Percentiles rank a stretch among this genome's conserved stretches.
Evolutionary conservation across 306 rosid genomes (phyloP).

Genomic region (Chamaecrista fasciculata): DNA sequence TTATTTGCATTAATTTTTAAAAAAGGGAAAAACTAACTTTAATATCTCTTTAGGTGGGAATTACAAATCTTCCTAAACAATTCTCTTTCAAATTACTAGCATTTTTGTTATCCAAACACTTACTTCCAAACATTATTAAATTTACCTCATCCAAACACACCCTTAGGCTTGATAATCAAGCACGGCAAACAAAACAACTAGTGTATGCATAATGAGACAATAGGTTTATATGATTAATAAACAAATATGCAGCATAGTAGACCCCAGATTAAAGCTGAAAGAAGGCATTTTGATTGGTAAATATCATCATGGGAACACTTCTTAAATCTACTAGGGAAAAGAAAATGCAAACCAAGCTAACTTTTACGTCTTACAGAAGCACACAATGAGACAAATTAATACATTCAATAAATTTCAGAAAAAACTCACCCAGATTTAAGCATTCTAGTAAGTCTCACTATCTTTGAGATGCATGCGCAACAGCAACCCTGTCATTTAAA

Average conservation of each 20-base stretch:
- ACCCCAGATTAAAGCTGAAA: neutral
- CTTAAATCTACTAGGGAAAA: neutral
- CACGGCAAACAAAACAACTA: neutral
- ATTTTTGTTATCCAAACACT: too few species aligned
- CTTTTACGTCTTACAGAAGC: neutral
- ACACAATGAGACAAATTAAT: neutral
- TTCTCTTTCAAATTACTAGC: too few species aligned
- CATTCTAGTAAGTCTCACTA: slow-evolving; percentile 44
- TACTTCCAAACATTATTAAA: too few species aligned
- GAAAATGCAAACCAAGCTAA: neutral
- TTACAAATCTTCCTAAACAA: too few species aligned
- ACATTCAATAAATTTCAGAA: slow-evolving; percentile 8
- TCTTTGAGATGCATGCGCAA: slow-evolving; percentile 56
- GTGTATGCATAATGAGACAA: neutral
- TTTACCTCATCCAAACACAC: too few species aligned
- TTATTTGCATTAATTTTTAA: too few species aligned
- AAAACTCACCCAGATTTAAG: neutral
- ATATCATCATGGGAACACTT: neutral
- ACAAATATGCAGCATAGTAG: neutral
- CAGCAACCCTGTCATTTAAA: slow-evolving; percentile 53
- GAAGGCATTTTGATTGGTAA: neutral
- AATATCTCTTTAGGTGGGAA: too few species aligned
- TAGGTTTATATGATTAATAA: neutral
- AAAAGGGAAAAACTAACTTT: too few species aligned
- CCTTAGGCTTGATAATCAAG: neutral